Conservation (phyloP, 1,284 basidiomycete genomes). For the Sanguinoderma infundibulare region DNA sequence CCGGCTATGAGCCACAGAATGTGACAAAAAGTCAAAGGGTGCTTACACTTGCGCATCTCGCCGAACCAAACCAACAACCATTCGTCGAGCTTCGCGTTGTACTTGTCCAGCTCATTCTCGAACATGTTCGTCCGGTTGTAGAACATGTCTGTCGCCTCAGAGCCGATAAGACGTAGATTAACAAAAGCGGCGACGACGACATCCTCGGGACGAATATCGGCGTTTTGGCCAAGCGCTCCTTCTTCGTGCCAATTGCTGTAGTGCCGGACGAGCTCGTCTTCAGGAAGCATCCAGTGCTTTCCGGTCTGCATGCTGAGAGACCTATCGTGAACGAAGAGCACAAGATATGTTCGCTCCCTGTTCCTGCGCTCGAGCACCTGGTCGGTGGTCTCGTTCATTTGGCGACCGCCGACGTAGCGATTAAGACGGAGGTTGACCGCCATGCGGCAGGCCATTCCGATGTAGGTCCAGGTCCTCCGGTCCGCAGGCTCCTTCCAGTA, state of each 20-base stretch:
- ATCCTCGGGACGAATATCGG: constrained; percentile 70
- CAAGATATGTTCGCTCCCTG: constrained; percentile 81
- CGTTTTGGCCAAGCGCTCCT: constrained; percentile 37
- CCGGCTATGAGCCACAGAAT: not conserved
- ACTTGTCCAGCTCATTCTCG: constrained; percentile 69
- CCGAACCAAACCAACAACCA: constrained; percentile 73
- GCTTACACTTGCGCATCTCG: constrained; percentile 70
- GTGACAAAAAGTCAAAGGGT: not conserved
- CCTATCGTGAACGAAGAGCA: constrained; percentile 82
- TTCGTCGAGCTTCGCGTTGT: constrained; percentile 68
- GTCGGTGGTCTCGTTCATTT: constrained; percentile 61
- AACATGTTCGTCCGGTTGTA: constrained; percentile 65
- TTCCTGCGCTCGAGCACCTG: constrained; percentile 77
- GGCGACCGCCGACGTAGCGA: constrained; percentile 58
- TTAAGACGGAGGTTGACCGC: constrained; percentile 81
- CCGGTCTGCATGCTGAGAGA: constrained; percentile 84
- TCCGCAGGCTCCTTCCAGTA: constrained; percentile 89
- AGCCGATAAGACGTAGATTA: constrained; percentile 73
- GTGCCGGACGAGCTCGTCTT: constrained; percentile 74
- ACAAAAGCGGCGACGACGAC: constrained; percentile 79
- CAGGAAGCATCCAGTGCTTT: constrained; percentile 82
- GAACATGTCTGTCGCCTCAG: constrained; percentile 78
- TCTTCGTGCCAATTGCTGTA: constrained; percentile 72
- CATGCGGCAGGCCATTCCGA: constrained; percentile 88
- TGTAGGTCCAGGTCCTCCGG: constrained; percentile 81